Evolutionary conservation across 108 stramenopile genomes (phyloP).

Genomic region (Nitzschia palea): DNA sequence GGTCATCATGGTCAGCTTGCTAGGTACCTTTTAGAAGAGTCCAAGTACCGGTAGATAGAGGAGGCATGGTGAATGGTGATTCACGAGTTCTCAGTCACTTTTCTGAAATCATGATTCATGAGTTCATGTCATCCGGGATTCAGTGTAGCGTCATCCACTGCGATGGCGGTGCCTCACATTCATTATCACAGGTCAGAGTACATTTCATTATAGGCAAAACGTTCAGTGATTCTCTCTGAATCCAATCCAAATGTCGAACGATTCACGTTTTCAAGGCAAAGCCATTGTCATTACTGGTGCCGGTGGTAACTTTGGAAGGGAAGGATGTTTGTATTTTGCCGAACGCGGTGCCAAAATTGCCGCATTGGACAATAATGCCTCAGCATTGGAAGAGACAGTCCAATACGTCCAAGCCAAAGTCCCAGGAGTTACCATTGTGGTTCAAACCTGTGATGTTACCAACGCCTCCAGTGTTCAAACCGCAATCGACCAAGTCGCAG

Average conservation of each 20-base stretch:
- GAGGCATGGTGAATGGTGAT: too few relatives aligned
- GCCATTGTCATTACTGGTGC: conserved; percentile 86
- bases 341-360: conserved; percentile 79
- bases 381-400: conserved; percentile 60
- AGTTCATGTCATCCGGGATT: too few relatives aligned
- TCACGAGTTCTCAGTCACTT: too few relatives aligned
- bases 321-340: conserved; percentile 77
- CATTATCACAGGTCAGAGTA: too few relatives aligned
- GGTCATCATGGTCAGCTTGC: too few relatives aligned
- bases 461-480: conserved; percentile 45
- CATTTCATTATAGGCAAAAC: too few relatives aligned
- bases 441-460: conserved; percentile 73
- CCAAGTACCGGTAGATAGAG: too few relatives aligned
- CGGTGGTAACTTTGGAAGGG: conserved; percentile 86
- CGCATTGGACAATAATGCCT: conserved; percentile 65
- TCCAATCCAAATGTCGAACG: conserved; percentile 33
- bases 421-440: conserved; percentile 19
- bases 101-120: too few relatives aligned
- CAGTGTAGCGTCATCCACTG: too few relatives aligned
- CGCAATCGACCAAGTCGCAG: conserved; percentile 38
- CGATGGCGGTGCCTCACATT: too few relatives aligned
- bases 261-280: conserved; percentile 53
- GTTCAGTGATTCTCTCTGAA: too few relatives aligned
- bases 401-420: conserved; percentile 10
- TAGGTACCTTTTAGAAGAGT: too few relatives aligned